A percentile compares a stretch with the other conserved stretches of the same genome.
These are phyloP conservation scores for Paecilomyces formosus DNA, from an alignment of 2,329 filamentous ascomycete genomes.

Conservation along the genomic window DNA sequence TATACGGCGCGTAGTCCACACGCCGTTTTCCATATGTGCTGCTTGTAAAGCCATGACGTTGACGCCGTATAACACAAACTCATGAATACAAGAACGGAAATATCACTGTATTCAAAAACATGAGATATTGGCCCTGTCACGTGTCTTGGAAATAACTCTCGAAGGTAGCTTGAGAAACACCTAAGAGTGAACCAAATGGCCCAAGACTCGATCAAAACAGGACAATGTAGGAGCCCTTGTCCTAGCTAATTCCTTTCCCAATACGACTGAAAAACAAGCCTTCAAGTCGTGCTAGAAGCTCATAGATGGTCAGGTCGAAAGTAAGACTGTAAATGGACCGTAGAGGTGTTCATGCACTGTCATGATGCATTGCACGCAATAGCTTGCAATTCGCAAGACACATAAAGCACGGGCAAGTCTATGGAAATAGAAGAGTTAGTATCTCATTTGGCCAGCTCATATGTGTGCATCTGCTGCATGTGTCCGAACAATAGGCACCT, in stretches of 20 bases:
- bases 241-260: neutral
- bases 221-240: neutral
- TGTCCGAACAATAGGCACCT: neutral
- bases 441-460: neutral
- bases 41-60: constrained; percentile 1
- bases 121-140: neutral
- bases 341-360: neutral
- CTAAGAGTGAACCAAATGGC: neutral
- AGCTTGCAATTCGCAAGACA: neutral
- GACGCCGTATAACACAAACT: neutral
- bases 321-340: neutral
- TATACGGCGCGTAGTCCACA: constrained; percentile 1
- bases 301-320: neutral
- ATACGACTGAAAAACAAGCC: neutral
- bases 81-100: neutral
- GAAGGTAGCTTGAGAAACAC: neutral
- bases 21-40: constrained; percentile 1
- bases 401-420: neutral
- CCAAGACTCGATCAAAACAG: neutral
- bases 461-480: neutral
- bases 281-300: neutral
- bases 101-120: neutral
- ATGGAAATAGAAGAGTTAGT: neutral
- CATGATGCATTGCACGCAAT: neutral
- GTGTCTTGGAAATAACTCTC: neutral